These are phyloP conservation scores for Berberis thunbergii DNA, from an alignment of 164 flowering plant species.

Conservation along the genomic window DNA sequence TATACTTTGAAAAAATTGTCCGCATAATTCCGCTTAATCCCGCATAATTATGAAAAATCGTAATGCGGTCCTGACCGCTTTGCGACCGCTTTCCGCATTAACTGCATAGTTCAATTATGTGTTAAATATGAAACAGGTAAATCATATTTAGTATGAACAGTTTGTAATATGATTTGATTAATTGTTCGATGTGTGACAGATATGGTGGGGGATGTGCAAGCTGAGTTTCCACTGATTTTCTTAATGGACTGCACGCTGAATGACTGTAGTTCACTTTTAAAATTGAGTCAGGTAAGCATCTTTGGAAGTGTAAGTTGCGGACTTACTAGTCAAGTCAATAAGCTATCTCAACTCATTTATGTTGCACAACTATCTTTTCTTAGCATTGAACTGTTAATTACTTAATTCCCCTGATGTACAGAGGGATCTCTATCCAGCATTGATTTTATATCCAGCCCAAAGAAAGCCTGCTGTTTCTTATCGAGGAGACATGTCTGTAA, in stretches of 20 bases:
- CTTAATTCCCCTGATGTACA: constrained; percentile 20
- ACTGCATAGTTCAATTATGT: too few species aligned
- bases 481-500: constrained; percentile 59
- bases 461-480: constrained; percentile 44
- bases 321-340: background rate
- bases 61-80: too few species aligned
- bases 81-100: too few species aligned
- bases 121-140: background rate
- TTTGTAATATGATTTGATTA: background rate
- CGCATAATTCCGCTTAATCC: too few species aligned
- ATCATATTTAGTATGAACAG: background rate
- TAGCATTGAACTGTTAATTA: background rate
- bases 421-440: constrained; percentile 74
- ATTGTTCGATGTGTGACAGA: constrained; percentile 32
- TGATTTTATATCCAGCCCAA: constrained; percentile 70
- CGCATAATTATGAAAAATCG: too few species aligned
- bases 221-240: constrained; percentile 54
- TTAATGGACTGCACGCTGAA: constrained; percentile 85
- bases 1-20: too few species aligned
- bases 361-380: background rate
- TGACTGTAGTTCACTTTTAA: constrained; percentile 62
- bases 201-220: constrained; percentile 18
- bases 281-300: constrained; percentile 49
- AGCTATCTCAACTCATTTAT: background rate
- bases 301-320: background rate